phyloP scores from a whole-genome alignment of 495 filamentous ascomycete species.

The Venustampulla echinocandica region DNA sequence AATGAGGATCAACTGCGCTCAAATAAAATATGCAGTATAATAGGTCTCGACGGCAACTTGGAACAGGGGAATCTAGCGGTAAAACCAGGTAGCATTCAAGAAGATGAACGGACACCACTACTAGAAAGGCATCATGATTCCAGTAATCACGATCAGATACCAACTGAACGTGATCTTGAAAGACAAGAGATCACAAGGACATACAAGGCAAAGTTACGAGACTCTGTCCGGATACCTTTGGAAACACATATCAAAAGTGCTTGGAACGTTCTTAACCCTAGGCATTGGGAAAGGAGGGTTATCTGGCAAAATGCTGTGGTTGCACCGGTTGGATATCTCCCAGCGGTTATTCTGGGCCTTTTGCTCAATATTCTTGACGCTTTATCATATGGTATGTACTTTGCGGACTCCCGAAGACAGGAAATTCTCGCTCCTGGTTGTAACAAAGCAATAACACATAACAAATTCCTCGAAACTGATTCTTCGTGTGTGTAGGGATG shows the following conservation, averaged over 20 bases:
- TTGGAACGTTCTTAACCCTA: slow-evolving; percentile 42
- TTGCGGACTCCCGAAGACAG: too few species aligned
- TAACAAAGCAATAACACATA: too few species aligned
- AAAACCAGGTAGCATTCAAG: slow-evolving; percentile 7
- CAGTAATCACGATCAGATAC: slow-evolving; percentile 14
- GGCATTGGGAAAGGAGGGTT: slow-evolving; percentile 58
- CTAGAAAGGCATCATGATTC: slow-evolving; percentile 12
- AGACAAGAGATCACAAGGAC: slow-evolving; percentile 15
- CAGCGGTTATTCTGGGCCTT: slow-evolving; percentile 79
- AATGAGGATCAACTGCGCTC: background rate
- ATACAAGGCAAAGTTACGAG: slow-evolving; percentile 19
- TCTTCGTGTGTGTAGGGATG: slow-evolving; percentile 53
- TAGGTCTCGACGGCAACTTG: background rate
- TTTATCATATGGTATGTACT: slow-evolving; percentile 69
- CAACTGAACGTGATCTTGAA: slow-evolving; percentile 26
- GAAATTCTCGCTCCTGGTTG: background rate
- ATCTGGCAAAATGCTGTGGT: slow-evolving; percentile 58
- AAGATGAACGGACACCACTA: slow-evolving; percentile 28
- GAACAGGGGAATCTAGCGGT: background rate
- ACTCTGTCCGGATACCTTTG: slow-evolving; percentile 21
- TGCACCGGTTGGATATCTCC: slow-evolving; percentile 60
- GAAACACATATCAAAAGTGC: slow-evolving; percentile 20
- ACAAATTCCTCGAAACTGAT: too few species aligned
- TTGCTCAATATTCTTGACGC: slow-evolving; percentile 91
- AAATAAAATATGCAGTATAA: background rate